phyloP scores from a whole-genome alignment of 768 basidiomycete genomes.

The Boletus edulis region DNA sequence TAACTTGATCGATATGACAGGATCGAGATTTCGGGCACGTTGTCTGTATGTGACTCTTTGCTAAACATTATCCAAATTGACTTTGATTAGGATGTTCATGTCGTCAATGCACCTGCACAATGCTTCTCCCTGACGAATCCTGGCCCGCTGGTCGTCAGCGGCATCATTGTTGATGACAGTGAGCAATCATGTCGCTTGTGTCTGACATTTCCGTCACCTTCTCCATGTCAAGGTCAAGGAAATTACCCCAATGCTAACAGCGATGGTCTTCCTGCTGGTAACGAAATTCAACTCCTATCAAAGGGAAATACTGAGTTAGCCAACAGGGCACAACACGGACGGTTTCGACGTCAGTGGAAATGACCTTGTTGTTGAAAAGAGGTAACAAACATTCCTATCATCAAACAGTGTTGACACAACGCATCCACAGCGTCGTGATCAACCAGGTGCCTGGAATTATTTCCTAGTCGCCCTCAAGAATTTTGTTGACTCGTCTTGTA shows the following conservation, averaged over 20 bases:
- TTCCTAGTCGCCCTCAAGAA: background rate
- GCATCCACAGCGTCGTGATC: slow-evolving; percentile 15
- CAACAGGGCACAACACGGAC: slow-evolving; percentile 46
- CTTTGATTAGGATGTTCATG: slow-evolving; percentile 31
- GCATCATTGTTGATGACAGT: slow-evolving; percentile 58
- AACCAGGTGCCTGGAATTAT: slow-evolving; percentile 20
- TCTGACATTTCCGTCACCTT: background rate
- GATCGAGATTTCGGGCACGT: slow-evolving; percentile 39
- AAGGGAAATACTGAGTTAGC: too few species aligned
- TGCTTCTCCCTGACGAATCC: slow-evolving; percentile 31
- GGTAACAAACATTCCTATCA: slow-evolving; percentile 12
- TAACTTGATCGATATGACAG: slow-evolving; percentile 16
- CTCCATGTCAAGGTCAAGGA: slow-evolving; percentile 43
- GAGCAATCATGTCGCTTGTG: slow-evolving; percentile 9
- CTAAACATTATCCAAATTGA: background rate
- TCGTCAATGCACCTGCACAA: slow-evolving; percentile 41
- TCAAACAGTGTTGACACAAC: background rate
- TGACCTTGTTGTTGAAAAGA: slow-evolving; percentile 31
- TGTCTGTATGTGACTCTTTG: slow-evolving; percentile 25
- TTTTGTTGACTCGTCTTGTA: background rate
- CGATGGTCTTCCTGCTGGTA: slow-evolving; percentile 46
- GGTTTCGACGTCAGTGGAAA: slow-evolving; percentile 45
- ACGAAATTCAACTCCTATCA: background rate
- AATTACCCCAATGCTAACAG: slow-evolving; percentile 51
- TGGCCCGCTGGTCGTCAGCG: slow-evolving; percentile 39